These are phyloP conservation scores for Pycnococcus provasolii DNA, from an alignment of 139 green algal genomes.

Conservation along the genomic window DNA sequence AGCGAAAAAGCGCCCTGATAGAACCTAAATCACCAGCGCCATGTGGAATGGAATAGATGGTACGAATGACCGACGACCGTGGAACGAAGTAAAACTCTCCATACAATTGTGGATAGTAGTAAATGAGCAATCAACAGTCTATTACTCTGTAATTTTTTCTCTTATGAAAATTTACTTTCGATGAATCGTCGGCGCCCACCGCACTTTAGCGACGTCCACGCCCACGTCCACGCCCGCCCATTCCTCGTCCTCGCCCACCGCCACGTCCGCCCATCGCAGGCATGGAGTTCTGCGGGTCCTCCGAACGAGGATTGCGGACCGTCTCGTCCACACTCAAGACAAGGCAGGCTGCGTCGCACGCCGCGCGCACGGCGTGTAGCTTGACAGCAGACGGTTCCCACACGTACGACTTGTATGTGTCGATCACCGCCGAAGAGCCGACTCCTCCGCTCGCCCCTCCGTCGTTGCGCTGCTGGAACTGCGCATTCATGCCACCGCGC, in stretches of 20 bases:
- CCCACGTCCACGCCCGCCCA: conserved; percentile 31
- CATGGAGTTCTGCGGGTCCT: conserved; percentile 20
- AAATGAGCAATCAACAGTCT: too few species aligned
- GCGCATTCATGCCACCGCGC: too few species aligned
- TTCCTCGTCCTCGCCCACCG: conserved; percentile 27
- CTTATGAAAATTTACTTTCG: too few species aligned
- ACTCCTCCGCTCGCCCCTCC: conserved; percentile 39
- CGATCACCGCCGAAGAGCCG: conserved; percentile 45
- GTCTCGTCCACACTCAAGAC: conserved; percentile 96
- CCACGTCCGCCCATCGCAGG: conserved; percentile 22
- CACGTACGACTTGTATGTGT: conserved; percentile 87
- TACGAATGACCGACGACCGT: too few species aligned
- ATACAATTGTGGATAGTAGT: too few species aligned
- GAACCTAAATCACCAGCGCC: too few species aligned
- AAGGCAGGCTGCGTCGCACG: conserved; percentile 88
- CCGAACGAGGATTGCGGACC: conserved; percentile 75
- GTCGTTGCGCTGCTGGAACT: conserved; percentile 41
- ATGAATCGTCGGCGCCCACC: too few species aligned
- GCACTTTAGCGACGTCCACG: conserved; percentile 7
- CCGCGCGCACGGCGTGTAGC: conserved; percentile 82
- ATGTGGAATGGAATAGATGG: too few species aligned
- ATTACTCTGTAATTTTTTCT: too few species aligned
- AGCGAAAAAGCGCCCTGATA: too few species aligned
- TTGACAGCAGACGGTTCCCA: conserved; percentile 76
- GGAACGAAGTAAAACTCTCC: too few species aligned